Conservation (phyloP, 2,329 filamentous ascomycete species). For the Aphanocladium album region DNA sequence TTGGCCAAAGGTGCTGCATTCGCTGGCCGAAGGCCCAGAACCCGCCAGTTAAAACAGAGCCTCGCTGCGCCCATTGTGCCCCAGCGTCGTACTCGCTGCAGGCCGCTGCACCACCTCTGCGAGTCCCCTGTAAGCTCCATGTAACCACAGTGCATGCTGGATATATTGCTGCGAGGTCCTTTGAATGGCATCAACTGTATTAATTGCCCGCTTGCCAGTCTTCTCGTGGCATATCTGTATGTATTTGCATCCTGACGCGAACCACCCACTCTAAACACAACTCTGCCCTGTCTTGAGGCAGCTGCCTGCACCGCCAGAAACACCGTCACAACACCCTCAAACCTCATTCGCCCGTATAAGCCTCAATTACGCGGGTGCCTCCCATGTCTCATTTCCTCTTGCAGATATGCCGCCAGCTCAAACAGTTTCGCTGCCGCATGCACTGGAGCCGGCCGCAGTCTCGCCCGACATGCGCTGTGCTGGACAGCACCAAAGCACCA, state of each 20-base stretch:
- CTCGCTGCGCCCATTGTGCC: not conserved
- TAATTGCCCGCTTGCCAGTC: too few species aligned
- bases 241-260: too few species aligned
- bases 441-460: constrained; percentile 3
- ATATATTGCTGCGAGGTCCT: constrained; percentile 3
- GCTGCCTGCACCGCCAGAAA: too few species aligned
- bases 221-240: too few species aligned
- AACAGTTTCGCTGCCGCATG: not conserved
- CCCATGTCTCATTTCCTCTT: constrained; percentile 1
- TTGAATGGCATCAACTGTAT: too few species aligned
- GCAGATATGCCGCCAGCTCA: not conserved
- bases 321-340: too few species aligned
- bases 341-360: too few species aligned
- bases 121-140: constrained; percentile 5
- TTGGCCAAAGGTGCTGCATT: not conserved
- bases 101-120: constrained; percentile 1
- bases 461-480: too few species aligned
- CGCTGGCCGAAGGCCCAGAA: not conserved
- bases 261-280: too few species aligned
- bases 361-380: not conserved
- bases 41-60: not conserved
- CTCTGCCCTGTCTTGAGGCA: too few species aligned
- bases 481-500: too few species aligned
- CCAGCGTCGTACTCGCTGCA: constrained; percentile 8
- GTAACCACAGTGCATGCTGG: not conserved